Evolutionary conservation across 1,139 yeast species (phyloP), one percentile per base, ranked within the genome.

Genomic region (Lizanozyma gosingica): DNA sequence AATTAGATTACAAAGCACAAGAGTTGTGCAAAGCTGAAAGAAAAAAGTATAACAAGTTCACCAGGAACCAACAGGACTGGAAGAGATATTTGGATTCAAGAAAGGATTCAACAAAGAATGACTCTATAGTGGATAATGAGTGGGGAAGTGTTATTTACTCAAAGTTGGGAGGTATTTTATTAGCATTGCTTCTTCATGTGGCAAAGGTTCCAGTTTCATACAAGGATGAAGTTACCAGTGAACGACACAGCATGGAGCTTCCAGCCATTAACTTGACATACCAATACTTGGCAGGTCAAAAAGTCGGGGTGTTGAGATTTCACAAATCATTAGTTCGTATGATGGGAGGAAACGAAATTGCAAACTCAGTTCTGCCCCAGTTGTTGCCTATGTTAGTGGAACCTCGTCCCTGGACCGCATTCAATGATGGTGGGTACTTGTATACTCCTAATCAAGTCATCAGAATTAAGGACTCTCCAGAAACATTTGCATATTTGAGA

Each of bases 231-330:
- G 71, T 78, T 2, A 81, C 94, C 0, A 85, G 86, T 14, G 65
- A 76, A 40, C 57, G 59, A 2, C 82, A 84, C 17, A 62, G 64
- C 35, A 95, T 92, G 29, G 67, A 73, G 37, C 92, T 88, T 8
- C 97, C 97, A 1, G 98, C 97, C 1, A 83, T 94, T 56, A 83
- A 80, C 47, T 97, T 92, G 55, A 76, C 87, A 2, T 88, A 85
- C 59, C 94, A 86, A 57, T 87, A 81, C 53, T 73, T 77, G 41
- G 74, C 75, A 43, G 96, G 97, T 33, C 79, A 79, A 45, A 81
- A 81, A 52, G 62, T 87, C 32, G 99, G 99, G 34, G 81, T 90
- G 9, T 65, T 92, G 45, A 83, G 81, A 48, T 65, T 87, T 6
- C 96, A 92, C 57, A 78, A 78, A 48, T 71, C 76, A 18, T 71